Evolutionary conservation across 148 eudicot genomes (phyloP).

Genomic region (Rheum nobile): DNA sequence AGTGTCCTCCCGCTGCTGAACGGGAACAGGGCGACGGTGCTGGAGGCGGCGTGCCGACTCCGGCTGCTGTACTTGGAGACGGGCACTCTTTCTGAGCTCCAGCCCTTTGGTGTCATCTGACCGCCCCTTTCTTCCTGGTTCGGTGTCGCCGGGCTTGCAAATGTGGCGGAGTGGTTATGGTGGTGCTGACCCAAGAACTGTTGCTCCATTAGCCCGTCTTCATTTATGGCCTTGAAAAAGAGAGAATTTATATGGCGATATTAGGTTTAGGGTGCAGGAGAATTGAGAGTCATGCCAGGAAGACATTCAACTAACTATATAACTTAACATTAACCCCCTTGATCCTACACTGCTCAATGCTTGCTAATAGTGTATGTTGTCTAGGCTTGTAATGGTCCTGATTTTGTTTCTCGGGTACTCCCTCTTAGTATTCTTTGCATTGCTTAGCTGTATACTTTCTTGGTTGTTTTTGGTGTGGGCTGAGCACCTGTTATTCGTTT

Average conservation of each 20-base stretch:
- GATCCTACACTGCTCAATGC: not conserved
- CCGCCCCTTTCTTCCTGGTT: not conserved
- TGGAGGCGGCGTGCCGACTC: conserved; percentile 19
- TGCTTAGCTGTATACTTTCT: conserved; percentile 1
- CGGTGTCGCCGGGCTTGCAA: not conserved
- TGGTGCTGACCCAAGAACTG: not conserved
- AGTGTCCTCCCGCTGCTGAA: conserved; percentile 66
- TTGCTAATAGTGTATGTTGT: not conserved
- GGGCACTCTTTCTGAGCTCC: conserved; percentile 83
- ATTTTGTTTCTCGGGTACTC: no score
- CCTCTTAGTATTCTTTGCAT: not conserved
- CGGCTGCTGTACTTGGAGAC: conserved; percentile 24
- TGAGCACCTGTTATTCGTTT: not conserved
- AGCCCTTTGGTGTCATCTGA: conserved; percentile 33
- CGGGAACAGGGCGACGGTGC: conserved; percentile 48
- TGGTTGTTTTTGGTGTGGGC: not conserved
- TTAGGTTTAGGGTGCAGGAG: no score
- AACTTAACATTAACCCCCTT: no score
- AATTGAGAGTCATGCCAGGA: no score
- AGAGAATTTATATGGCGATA: not conserved
- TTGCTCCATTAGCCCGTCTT: not conserved
- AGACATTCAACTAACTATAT: no score
- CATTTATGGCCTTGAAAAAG: not conserved
- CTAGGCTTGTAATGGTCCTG: not conserved
- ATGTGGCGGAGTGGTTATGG: not conserved